Evolutionary conservation across 2,329 filamentous ascomycete genomes (phyloP).

Genomic region (Aphanoascus verrucosus): DNA sequence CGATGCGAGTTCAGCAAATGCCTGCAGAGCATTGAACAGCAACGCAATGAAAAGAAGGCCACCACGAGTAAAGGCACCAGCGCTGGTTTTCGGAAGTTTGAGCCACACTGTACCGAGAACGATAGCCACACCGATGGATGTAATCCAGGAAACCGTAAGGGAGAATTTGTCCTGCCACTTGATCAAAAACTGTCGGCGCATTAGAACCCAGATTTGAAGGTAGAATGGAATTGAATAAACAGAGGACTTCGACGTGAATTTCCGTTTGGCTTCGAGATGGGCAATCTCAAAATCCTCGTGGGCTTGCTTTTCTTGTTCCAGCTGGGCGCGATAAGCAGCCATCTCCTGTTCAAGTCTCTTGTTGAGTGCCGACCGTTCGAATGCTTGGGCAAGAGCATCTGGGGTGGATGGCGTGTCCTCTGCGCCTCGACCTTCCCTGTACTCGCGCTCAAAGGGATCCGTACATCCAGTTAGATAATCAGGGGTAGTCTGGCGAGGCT

Average conservation of each 20-base stretch:
- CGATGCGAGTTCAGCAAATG: slow-evolving; percentile 68
- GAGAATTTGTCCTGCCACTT: slow-evolving; percentile 66
- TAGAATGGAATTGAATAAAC: slow-evolving; percentile 78
- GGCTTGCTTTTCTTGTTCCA: slow-evolving; percentile 54
- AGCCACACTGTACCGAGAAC: slow-evolving; percentile 75
- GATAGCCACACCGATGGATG: slow-evolving; percentile 64
- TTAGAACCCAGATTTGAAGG: slow-evolving; percentile 47
- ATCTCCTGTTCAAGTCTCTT: slow-evolving; percentile 34
- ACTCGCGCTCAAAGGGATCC: slow-evolving; percentile 72
- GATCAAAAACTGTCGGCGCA: slow-evolving; percentile 69
- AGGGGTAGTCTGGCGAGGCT: slow-evolving; percentile 66
- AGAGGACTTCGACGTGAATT: slow-evolving; percentile 57
- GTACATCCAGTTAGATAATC: slow-evolving; percentile 77
- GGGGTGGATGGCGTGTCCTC: slow-evolving; percentile 51
- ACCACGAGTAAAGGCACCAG: slow-evolving; percentile 67
- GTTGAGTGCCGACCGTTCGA: slow-evolving; percentile 46
- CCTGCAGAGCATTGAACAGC: slow-evolving; percentile 73
- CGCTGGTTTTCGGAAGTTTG: slow-evolving; percentile 54
- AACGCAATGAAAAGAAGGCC: slow-evolving; percentile 78
- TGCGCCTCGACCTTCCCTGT: slow-evolving; percentile 49
- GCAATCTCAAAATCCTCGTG: slow-evolving; percentile 68
- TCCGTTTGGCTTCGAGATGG: slow-evolving; percentile 67
- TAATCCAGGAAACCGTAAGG: slow-evolving; percentile 53
- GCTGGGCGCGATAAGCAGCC: slow-evolving; percentile 54
- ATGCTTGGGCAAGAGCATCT: slow-evolving; percentile 54